Percentiles rank a stretch among this genome's conserved stretches.
These are phyloP conservation scores for Stellera chamaejasme DNA, from an alignment of 345 rosid genomes.

Conservation along the genomic window DNA sequence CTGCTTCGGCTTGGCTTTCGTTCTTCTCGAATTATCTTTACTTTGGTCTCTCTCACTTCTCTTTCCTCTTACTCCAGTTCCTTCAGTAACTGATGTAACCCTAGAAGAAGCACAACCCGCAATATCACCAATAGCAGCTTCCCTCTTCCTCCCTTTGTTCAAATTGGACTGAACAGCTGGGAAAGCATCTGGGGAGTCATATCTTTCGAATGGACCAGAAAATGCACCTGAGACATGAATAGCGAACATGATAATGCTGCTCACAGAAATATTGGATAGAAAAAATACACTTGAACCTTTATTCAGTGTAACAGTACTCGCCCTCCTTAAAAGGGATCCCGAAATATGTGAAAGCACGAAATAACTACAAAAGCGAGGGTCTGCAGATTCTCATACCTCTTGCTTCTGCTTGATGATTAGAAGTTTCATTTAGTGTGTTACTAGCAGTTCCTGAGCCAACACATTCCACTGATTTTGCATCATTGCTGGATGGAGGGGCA, in stretches of 20 bases:
- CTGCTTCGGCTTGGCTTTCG: conserved; percentile 56
- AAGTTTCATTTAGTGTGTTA: conserved; percentile 68
- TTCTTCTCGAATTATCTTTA: conserved; percentile 29
- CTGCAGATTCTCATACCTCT: conserved; percentile 42
- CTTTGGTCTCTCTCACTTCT: conserved; percentile 42
- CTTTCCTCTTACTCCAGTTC: conserved; percentile 38
- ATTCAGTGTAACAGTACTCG: too few species aligned
- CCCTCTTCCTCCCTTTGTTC: conserved; percentile 35
- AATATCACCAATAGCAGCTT: conserved; percentile 66
- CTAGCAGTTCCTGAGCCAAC: conserved; percentile 98
- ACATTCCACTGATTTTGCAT: conserved; percentile 74
- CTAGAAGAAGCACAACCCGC: conserved; percentile 69
- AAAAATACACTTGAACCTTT: too few species aligned
- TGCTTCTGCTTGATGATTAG: conserved; percentile 62
- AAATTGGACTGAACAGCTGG: conserved; percentile 9
- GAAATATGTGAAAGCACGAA: neutral
- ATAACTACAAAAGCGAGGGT: neutral
- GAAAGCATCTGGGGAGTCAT: conserved; percentile 23
- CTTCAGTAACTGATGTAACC: conserved; percentile 42
- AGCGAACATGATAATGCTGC: conserved; percentile 3
- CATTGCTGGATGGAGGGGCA: conserved; percentile 47
- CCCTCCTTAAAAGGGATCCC: neutral
- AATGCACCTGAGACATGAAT: conserved; percentile 49
- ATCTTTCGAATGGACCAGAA: conserved; percentile 43
- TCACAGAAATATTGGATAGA: neutral